Base-by-base conservation (phyloP, 2,329 filamentous ascomycete species). In the Sporothrix luriei region DNA sequence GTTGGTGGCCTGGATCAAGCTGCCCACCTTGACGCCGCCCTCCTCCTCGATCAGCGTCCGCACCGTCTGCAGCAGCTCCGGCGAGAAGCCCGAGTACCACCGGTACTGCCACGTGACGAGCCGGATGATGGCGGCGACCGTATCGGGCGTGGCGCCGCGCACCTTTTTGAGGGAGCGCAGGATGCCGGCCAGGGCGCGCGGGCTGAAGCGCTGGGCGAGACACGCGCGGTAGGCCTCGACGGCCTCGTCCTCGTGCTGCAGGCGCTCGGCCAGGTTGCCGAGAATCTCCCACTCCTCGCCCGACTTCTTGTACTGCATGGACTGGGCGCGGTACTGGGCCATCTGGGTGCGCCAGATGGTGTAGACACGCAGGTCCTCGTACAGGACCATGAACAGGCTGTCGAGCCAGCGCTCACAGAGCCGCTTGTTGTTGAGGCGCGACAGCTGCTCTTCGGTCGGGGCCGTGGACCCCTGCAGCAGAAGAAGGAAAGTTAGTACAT, bases 81-180 rank as follows among this genome's bases (percentile, higher is more conserved):
- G 95, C 21, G 94, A 97, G 81, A 99, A 99, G 86, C 99, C 95
- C 69, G 94, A 97, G 82, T 99, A 99, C 95, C 95, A 99, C 74
- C 95, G 87, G 81, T 97, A 99, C 81, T 99, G 95, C 95, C 95
- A 99, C 14, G 94, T 95, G 46, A 98, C 92, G 54, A 99, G 83
- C 67, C 93, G 85, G 74, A 99, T 97, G 70, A 97, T 84, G n/a
- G 92, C 90, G 38, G 89, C 91, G 7, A 98, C 86, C 70, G 90
- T 92, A 71, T 93, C 91, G 72, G 93, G 84, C 24, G 64, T 65
- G 43, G 26, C 68, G 46, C 55, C 65, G 24, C 51, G 57, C 65
- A 21, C 51, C 66, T 61, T 87, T 80, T 96, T 91, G 74, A 93
- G 93, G 62, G 92, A 85, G 68, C 88, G 89, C 66, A 98, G 82